Evolutionary conservation across 257 asterid genomes (phyloP), one percentile per base, ranked within the genome.

Genomic region (Verbascum thapsus): DNA sequence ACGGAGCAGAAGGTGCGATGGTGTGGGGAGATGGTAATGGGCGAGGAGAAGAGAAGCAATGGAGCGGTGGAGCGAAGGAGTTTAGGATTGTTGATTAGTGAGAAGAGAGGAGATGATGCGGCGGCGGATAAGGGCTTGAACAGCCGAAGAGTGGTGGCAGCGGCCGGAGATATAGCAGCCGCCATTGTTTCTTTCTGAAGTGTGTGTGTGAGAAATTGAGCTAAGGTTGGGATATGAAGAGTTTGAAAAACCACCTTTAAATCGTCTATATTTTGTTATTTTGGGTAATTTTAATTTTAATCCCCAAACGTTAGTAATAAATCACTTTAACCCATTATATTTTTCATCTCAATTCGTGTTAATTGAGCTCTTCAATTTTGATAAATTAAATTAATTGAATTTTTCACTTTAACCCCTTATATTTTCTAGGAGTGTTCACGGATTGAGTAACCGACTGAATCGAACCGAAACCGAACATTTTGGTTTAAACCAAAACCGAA

Each of bases 141-240:
- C 52, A 76, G 79, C 74, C 95, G 91, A 76, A 82, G 81, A 40
- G 84, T 55, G 66, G 83, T 65, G 76, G 88, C 76, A 42, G 84
- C 76, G 53, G 90, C 90, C 40, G 89, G 90, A 44, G 86, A 78
- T 49, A 87, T 66, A 44, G 78, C 91, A 70, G 80, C 91, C 40
- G 85, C 90, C 95, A 82, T 82, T 47, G 2, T 51, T 55, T 12
- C 54, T 7, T 61, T 17, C 67, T 56, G 71, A 50, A n/a, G 54
- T 32, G 50, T 43, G 52, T 22, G 55, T 20, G 53, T 16, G 30
- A 10, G 17, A 64, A 38, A 52, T 30, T 41, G 61, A 60, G 66
- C 43, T 48, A 65, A 61, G 57, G 66, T 72, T 58, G 37, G 63
- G 77, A 59, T 52, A 51, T 57, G n/a, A n/a, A n/a, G n/a, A n/a